Evolutionary conservation across 345 rosid genomes (phyloP).

Genomic region (Ceriops zippeliana): DNA sequence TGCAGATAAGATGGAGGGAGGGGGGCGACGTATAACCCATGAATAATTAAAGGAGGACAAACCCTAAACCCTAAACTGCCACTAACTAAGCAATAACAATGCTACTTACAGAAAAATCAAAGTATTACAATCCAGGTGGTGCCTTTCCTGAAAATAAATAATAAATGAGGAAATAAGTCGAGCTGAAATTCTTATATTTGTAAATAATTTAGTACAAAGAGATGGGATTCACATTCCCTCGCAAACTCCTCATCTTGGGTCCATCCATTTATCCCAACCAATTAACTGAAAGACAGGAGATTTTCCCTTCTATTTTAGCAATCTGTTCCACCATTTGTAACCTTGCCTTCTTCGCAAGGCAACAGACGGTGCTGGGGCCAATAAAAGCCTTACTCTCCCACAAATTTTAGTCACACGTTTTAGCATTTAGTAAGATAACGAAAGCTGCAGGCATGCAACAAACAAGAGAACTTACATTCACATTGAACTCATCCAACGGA

Average conservation of each 20-base stretch:
- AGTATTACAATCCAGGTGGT: conserved; percentile 30
- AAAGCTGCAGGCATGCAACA: neutral
- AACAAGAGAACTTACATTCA: conserved; percentile 29
- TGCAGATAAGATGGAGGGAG: conserved; percentile 12
- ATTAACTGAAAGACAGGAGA: conserved; percentile 49
- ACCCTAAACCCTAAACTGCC: neutral
- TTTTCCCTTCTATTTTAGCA: conserved; percentile 43
- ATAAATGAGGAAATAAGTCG: conserved; percentile 1
- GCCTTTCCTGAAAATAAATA: neutral
- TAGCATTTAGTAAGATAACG: neutral
- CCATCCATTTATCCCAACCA: conserved; percentile 67
- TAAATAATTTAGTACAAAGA: neutral
- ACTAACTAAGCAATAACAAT: neutral
- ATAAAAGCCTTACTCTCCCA: conserved; percentile 54
- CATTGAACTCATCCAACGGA: conserved; percentile 44
- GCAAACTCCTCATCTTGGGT: conserved; percentile 50
- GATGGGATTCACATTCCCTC: conserved; percentile 16
- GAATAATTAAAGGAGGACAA: neutral
- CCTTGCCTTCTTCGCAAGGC: conserved; percentile 49
- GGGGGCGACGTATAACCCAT: neutral
- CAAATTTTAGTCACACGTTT: neutral
- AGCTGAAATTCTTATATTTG: neutral
- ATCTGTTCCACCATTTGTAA: conserved; percentile 53
- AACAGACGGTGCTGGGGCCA: conserved; percentile 41
- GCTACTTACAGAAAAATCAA: conserved; percentile 42